Percentiles rank a stretch among this genome's conserved stretches.
These are phyloP conservation scores for Microbotryum saponariae DNA, from an alignment of 1,284 basidiomycete species.

Conservation along the genomic window DNA sequence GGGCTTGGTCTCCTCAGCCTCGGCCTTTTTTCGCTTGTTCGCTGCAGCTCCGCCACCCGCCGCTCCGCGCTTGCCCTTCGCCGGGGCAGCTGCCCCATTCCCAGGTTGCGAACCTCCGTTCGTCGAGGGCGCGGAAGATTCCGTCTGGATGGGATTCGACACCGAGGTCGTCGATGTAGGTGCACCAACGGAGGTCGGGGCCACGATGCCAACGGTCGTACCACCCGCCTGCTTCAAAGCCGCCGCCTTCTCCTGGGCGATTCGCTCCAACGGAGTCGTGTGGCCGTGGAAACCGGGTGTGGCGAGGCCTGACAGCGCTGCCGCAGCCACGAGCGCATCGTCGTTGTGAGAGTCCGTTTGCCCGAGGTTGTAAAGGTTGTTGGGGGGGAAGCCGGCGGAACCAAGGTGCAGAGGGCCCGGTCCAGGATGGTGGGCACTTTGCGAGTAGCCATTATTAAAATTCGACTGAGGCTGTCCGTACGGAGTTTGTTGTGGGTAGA, in stretches of 20 bases:
- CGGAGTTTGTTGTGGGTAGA: not conserved
- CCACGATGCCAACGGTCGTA: not conserved
- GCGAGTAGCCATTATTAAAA: too few relatives aligned
- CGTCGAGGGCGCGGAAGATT: not conserved
- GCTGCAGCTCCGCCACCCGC: slow-evolving; percentile 30
- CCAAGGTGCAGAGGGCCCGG: not conserved
- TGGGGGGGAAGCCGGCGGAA: not conserved
- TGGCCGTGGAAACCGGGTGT: slow-evolving; percentile 11
- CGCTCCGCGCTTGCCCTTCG: slow-evolving; percentile 16
- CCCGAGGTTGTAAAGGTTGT: not conserved
- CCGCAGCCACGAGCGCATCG: slow-evolving; percentile 30
- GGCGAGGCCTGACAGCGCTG: slow-evolving; percentile 36
- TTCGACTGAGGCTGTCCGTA: slow-evolving; percentile 7
- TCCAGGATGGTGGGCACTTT: slow-evolving; percentile 1
- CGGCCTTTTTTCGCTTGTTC: slow-evolving; percentile 43
- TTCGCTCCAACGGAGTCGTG: too few relatives aligned
- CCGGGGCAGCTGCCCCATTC: not conserved
- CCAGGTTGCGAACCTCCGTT: not conserved
- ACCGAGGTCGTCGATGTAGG: not conserved
- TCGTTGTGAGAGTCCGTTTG: slow-evolving; percentile 5
- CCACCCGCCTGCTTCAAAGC: too few relatives aligned
- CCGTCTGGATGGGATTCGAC: not conserved
- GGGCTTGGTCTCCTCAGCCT: slow-evolving; percentile 17
- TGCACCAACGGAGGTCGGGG: not conserved
- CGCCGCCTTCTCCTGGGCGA: too few relatives aligned